Conservation (phyloP, 768 basidiomycete species). For the Lentinus brumalis region DNA sequence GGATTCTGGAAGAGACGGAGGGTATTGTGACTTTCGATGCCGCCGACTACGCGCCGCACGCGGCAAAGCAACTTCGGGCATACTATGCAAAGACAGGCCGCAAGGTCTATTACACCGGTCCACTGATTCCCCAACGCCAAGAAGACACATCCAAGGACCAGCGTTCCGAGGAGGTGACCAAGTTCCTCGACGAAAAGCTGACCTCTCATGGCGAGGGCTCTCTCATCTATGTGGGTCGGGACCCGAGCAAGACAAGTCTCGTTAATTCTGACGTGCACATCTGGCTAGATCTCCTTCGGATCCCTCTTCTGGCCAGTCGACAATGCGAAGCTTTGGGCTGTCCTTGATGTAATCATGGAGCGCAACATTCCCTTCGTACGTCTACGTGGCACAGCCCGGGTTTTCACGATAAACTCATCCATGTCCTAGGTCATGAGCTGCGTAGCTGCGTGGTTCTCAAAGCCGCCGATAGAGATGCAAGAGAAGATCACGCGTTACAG, state of each 20-base stretch:
- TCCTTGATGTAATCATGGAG: conserved; percentile 22
- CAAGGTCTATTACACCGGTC: conserved; percentile 12
- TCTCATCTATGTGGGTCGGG: conserved; percentile 18
- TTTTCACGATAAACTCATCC: too few relatives aligned
- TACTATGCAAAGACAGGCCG: conserved; percentile 8
- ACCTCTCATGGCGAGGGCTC: conserved; percentile 15
- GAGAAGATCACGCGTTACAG: conserved; percentile 6
- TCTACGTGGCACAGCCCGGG: not conserved
- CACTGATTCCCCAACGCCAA: conserved; percentile 9
- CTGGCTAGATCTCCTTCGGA: conserved; percentile 22
- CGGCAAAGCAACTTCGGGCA: not conserved
- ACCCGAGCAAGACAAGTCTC: too few relatives aligned
- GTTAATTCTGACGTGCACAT: too few relatives aligned
- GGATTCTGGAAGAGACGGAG: not conserved
- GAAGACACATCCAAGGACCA: not conserved
- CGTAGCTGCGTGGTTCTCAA: conserved; percentile 2
- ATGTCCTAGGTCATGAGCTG: conserved; percentile 12
- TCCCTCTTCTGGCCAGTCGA: conserved; percentile 20
- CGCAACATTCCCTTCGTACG: conserved; percentile 22
- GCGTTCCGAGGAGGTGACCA: conserved; percentile 1
- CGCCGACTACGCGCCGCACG: conserved; percentile 12
- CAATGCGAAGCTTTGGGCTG: conserved; percentile 14
- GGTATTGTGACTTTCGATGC: conserved; percentile 10
- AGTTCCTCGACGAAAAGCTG: conserved; percentile 15
- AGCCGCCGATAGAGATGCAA: conserved; percentile 3